phyloP scores from a whole-genome alignment of 306 rosid genomes.

The Hylodesmum podocarpum region DNA sequence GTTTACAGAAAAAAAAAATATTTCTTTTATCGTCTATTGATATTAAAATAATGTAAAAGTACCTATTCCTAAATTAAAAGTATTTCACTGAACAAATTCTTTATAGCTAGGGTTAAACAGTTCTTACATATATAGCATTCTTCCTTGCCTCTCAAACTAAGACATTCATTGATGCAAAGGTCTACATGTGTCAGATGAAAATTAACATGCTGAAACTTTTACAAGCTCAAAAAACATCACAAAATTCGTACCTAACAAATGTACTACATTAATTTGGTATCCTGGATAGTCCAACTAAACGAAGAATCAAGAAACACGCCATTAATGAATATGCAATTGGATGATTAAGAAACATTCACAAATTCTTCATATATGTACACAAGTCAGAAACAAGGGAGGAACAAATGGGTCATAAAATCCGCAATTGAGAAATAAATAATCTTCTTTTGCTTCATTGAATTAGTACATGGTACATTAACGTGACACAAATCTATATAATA shows the following conservation, averaged over 20 bases:
- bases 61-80: neutral
- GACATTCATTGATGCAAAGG: neutral
- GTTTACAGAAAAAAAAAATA: neutral
- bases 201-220: too few relatives aligned
- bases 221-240: too few relatives aligned
- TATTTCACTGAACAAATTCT: neutral
- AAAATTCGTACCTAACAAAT: neutral
- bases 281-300: neutral
- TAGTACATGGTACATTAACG: neutral
- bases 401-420: neutral
- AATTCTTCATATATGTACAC: neutral
- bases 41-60: neutral
- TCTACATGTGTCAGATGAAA: neutral
- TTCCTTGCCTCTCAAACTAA: too few relatives aligned
- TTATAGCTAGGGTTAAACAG: too few relatives aligned
- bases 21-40: too few relatives aligned
- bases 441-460: constrained; percentile 18
- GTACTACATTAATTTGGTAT: neutral
- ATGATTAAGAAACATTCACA: neutral
- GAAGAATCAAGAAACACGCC: neutral
- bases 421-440: neutral
- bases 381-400: neutral
- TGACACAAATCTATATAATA: neutral
- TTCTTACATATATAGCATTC: too few relatives aligned
- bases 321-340: neutral